A percentile compares a stretch with the other conserved stretches of the same genome.
Conservation (phyloP, 1,284 basidiomycete species). For the Irpex lacteus region DNA sequence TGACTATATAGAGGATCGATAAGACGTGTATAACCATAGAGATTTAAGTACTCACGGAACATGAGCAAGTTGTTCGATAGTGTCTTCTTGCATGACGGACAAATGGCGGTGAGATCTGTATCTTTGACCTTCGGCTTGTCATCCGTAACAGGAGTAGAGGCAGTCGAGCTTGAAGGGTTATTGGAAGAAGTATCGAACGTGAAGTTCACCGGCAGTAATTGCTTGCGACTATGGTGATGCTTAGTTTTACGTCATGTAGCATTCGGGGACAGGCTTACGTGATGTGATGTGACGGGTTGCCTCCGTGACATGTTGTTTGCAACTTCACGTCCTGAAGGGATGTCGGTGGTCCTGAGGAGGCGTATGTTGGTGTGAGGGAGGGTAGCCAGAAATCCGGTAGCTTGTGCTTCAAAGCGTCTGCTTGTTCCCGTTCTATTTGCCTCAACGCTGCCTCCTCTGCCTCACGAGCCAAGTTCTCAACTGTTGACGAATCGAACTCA, state of each 20-base stretch:
- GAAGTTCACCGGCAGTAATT: conserved; percentile 75
- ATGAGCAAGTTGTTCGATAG: conserved; percentile 76
- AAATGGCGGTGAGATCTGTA: conserved; percentile 64
- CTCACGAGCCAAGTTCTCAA: conserved; percentile 70
- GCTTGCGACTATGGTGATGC: conserved; percentile 61
- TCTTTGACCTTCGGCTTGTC: conserved; percentile 36
- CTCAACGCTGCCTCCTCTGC: conserved; percentile 84
- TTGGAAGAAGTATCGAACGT: conserved; percentile 45
- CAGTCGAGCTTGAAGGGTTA: conserved; percentile 33
- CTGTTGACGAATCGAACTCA: conserved; percentile 66
- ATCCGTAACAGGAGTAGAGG: conserved; percentile 39
- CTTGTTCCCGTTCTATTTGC: conserved; percentile 82
- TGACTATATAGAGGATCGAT: conserved; percentile 40
- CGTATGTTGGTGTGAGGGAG: conserved; percentile 80
- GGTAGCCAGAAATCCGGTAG: conserved; percentile 95
- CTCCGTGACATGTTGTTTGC: conserved; percentile 83
- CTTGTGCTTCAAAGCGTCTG: conserved; percentile 79
- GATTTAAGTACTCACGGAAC: conserved; percentile 50
- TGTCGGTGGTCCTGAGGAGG: conserved; percentile 57
- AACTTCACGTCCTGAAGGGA: conserved; percentile 78
- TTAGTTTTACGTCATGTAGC: background rate
- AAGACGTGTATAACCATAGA: too few species aligned
- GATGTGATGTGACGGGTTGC: conserved; percentile 68
- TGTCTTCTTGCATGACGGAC: conserved; percentile 85
- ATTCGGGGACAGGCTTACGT: conserved; percentile 45